Base-by-base conservation (phyloP, 2,329 filamentous ascomycete genomes). In the Aspergillus proliferans region DNA sequence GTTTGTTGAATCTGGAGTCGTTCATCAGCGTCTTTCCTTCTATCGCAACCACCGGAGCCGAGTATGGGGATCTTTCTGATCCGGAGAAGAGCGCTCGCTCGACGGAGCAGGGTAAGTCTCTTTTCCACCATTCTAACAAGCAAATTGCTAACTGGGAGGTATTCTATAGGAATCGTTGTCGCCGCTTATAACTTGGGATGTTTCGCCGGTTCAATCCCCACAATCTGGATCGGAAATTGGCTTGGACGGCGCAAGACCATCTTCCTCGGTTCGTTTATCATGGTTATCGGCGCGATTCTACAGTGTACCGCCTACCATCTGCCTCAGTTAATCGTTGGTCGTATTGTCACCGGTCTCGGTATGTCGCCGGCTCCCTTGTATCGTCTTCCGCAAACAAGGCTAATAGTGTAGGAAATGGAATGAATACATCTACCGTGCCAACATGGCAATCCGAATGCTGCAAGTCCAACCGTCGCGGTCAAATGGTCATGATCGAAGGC, bases 401-500 rank as follows among this genome's bases (percentile, higher is more conserved):
- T 42, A 42, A 42, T 24, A 21, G n/a, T 4, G 6, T 38, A 59
- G 58, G 58, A 6, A 78, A 78, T 34, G 73, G 76, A 21, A 65
- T 78, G 62, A 78, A 78, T 52, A 77, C 75, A 0, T 75, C 73
- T 0, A 77, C 75, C 0, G 75, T 79, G 12, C 76, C 76, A 6
- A 76, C 72, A 12, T 79, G 74, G 72, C 74, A 78, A 48, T 71
- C 70, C 2, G 75, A 78, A 60, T 77, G 74, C 47, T 75, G 74
- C 39, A 76, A 76, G 54, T 71, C 74, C 7, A 75, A 79, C 52
- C 68, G 69, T 40, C 69, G 76, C 50, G 76, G 76, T 6, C 72
- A 76, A 53, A 62, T 78, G 53, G 75, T 79, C 57, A 78, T 78
- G 73, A 70, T 78, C 12, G 76, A 79, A 61, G 75, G 76, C 34